These are phyloP conservation scores for Fusarium tricinctum DNA, from an alignment of 2,329 filamentous ascomycete species.

Conservation along the genomic window DNA sequence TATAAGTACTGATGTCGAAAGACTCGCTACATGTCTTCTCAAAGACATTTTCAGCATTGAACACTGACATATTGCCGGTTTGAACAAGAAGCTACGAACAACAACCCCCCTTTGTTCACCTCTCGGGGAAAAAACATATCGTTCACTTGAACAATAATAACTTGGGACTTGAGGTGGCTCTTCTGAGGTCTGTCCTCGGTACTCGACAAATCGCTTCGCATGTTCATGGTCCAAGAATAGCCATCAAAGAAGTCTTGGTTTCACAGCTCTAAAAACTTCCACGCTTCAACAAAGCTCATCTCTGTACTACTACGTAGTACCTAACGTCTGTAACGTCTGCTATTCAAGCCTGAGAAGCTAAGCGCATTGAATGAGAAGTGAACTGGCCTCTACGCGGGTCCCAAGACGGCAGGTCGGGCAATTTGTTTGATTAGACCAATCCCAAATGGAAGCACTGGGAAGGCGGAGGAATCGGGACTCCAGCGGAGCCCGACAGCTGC, in stretches of 20 bases:
- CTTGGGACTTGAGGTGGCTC: neutral
- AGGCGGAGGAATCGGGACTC: constrained; percentile 37
- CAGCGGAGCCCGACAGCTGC: constrained; percentile 23
- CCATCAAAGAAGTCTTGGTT: constrained; percentile 8
- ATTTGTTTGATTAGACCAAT: constrained; percentile 20
- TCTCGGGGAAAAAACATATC: neutral
- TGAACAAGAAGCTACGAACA: neutral
- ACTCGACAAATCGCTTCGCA: neutral
- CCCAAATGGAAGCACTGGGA: constrained; percentile 41
- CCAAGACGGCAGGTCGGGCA: constrained; percentile 11
- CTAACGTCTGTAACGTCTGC: neutral
- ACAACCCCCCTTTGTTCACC: neutral
- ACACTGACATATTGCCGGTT: neutral
- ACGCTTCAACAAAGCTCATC: neutral
- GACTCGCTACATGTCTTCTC: neutral
- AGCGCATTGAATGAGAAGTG: constrained; percentile 6
- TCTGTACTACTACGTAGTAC: neutral
- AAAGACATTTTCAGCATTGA: neutral
- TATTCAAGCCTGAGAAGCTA: neutral
- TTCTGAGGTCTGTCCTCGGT: neutral
- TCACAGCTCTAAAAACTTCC: neutral
- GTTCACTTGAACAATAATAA: constrained; percentile 18
- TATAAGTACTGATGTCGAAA: constrained; percentile 7
- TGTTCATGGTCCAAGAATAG: constrained; percentile 9
- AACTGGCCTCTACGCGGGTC: neutral